A percentile compares a stretch with the other conserved stretches of the same genome.
phyloP scores from a whole-genome alignment of 495 filamentous ascomycete species.

The Geopyxis carbonaria region DNA sequence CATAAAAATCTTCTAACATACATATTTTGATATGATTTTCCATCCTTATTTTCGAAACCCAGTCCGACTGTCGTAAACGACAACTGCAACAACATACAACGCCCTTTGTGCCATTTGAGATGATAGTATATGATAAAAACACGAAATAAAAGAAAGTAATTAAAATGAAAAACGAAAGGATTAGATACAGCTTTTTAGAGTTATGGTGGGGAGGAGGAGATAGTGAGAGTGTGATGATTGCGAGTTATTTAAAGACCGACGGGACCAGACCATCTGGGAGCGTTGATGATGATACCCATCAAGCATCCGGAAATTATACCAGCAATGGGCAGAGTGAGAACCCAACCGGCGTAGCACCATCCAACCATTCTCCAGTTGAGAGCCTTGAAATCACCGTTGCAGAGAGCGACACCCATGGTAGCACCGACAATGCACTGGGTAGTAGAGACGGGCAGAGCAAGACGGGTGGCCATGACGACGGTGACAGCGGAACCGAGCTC shows the following conservation, averaged over 20 bases:
- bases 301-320: slow-evolving; percentile 40
- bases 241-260: slow-evolving; percentile 3
- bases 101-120: no score
- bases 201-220: slow-evolving; percentile 1
- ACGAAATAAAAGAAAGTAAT: no score
- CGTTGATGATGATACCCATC: slow-evolving; percentile 42
- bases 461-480: slow-evolving; percentile 45
- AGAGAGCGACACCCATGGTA: slow-evolving; percentile 45
- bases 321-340: slow-evolving; percentile 40
- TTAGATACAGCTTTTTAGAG: no score
- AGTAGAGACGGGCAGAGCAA: slow-evolving; percentile 40
- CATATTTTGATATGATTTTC: no score
- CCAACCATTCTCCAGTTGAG: slow-evolving; percentile 45
- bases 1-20: no score
- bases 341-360: slow-evolving; percentile 41
- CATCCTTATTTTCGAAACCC: no score
- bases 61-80: no score
- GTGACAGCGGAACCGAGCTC: slow-evolving; percentile 54
- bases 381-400: slow-evolving; percentile 38
- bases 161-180: no score
- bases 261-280: slow-evolving; percentile 28
- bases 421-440: slow-evolving; percentile 47
- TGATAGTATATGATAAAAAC: no score
- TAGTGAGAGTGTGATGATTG: slow-evolving; percentile 1
- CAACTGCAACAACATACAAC: no score